Base-by-base conservation (phyloP, 805 yeast genomes). In the Yarrowia yakushimensis region DNA sequence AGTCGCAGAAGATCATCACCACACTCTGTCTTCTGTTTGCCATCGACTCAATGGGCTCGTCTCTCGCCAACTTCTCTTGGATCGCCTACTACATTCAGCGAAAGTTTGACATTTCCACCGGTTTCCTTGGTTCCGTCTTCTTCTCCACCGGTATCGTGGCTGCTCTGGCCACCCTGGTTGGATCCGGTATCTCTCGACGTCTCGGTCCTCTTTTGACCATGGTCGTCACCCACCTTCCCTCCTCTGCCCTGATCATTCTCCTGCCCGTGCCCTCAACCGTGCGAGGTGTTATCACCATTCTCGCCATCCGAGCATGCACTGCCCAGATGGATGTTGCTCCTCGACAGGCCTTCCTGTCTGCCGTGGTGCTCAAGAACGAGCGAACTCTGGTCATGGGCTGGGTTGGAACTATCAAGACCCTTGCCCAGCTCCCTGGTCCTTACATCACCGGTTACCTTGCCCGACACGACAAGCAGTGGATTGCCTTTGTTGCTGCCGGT, bases 261-360 rank as follows among this genome's bases (percentile, higher is more conserved):
- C 75, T 84, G n/a, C 88, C 89, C 7, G 65, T 81, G 3, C 76
- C 81, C 10, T 76, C 79, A 18, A 62, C 66, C 15, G 69, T 71
- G 22, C 66, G 76, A 12, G 65, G 70, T 0, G 85, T 92, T 0
- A 76, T 87, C 2, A 34, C 76, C 0, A 72, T 85, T 12, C 77
- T 87, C 45, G 65, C 85, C 7, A 69, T 82, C 20, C 83, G 87
- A 66, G 86, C 84, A 65, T 76, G 85, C 11, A 82, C 89, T 0
- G 76, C 85, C 0, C 84, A 91, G 1, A 89, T 90, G 91, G 97
- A 90, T 71, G 96, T 88, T 22, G 92, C 90, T 4, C 96, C 97
- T 11, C 81, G 97, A 59, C 97, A 90, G 73, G 82, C 89, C 7
- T 76, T 90, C 43, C 75, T 90, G 60, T 86, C 94, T 0, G 81